Evolutionary conservation across 305 asterid species (phyloP).

Genomic region (Solanum chacoense): DNA sequence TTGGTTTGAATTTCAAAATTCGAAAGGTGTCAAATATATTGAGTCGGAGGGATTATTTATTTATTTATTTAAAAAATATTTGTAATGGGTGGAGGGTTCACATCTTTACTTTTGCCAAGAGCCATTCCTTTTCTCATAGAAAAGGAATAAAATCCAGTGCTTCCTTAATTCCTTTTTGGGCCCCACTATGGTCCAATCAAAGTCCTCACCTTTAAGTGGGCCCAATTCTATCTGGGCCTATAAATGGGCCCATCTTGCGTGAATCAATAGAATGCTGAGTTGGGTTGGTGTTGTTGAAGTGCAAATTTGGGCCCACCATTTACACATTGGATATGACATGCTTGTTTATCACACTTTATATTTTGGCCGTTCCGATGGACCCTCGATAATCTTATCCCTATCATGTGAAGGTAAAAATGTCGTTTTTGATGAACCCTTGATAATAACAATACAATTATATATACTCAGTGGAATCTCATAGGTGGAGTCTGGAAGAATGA

Average conservation of each 20-base stretch:
- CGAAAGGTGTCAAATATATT: background rate
- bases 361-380: background rate
- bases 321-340: slow-evolving; percentile 20
- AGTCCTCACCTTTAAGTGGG: slow-evolving; percentile 18
- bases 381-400: background rate
- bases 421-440: background rate
- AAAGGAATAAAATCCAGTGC: slow-evolving; percentile 37
- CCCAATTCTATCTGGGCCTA: slow-evolving; percentile 15
- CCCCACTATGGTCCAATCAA: slow-evolving; percentile 17
- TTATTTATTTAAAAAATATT: background rate
- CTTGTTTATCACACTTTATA: slow-evolving; percentile 30
- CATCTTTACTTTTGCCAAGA: slow-evolving; percentile 27
- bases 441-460: background rate
- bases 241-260: slow-evolving; percentile 31
- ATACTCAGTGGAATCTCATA: background rate
- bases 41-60: background rate
- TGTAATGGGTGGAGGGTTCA: slow-evolving; percentile 41
- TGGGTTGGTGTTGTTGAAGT: slow-evolving; percentile 60
- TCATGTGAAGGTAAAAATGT: background rate
- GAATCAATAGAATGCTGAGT: slow-evolving; percentile 34
- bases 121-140: slow-evolving; percentile 40
- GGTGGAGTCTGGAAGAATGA: background rate
- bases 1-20: background rate
- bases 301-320: slow-evolving; percentile 56
- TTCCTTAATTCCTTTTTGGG: slow-evolving; percentile 29